These are phyloP conservation scores for Cladosporium colombiae DNA, from an alignment of 2,329 filamentous ascomycete species.

Conservation along the genomic window DNA sequence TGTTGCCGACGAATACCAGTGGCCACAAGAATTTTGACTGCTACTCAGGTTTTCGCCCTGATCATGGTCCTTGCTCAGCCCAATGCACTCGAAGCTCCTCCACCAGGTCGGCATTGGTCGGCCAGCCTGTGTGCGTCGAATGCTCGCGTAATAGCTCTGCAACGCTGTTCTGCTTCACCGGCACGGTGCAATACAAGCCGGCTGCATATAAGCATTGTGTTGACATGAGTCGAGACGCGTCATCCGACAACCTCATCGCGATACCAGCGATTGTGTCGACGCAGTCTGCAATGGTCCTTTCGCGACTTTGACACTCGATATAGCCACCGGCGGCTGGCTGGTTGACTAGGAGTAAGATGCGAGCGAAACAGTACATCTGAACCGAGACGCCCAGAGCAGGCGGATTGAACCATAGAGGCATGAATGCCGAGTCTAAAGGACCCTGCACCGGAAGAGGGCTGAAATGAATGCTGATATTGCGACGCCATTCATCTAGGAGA, in stretches of 20 bases:
- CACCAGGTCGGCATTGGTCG: slow-evolving; percentile 35
- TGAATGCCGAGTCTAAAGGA: slow-evolving; percentile 48
- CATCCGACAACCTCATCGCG: slow-evolving; percentile 47
- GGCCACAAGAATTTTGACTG: neutral
- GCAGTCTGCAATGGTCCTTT: slow-evolving; percentile 49
- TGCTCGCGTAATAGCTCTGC: slow-evolving; percentile 42
- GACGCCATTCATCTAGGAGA: slow-evolving; percentile 54
- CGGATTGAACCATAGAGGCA: slow-evolving; percentile 55
- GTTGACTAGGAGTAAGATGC: slow-evolving; percentile 56
- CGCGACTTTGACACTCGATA: slow-evolving; percentile 49
- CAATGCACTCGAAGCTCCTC: slow-evolving; percentile 31
- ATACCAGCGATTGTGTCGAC: slow-evolving; percentile 54
- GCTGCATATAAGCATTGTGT: slow-evolving; percentile 48
- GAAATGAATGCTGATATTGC: slow-evolving; percentile 48
- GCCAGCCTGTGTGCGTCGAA: slow-evolving; percentile 45
- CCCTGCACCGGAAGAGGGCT: slow-evolving; percentile 42
- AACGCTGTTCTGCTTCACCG: slow-evolving; percentile 40
- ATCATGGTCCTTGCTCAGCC: slow-evolving; percentile 22
- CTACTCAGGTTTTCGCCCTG: neutral
- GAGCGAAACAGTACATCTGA: slow-evolving; percentile 55
- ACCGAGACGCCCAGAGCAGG: slow-evolving; percentile 49
- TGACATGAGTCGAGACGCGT: slow-evolving; percentile 46
- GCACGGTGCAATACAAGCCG: slow-evolving; percentile 45
- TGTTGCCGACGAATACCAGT: neutral
- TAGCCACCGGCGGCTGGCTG: slow-evolving; percentile 54